Percentiles rank a stretch among this genome's conserved stretches.
Evolutionary conservation across 129 eudicot species (phyloP).

Genomic region (Scalesia atractyloides): DNA sequence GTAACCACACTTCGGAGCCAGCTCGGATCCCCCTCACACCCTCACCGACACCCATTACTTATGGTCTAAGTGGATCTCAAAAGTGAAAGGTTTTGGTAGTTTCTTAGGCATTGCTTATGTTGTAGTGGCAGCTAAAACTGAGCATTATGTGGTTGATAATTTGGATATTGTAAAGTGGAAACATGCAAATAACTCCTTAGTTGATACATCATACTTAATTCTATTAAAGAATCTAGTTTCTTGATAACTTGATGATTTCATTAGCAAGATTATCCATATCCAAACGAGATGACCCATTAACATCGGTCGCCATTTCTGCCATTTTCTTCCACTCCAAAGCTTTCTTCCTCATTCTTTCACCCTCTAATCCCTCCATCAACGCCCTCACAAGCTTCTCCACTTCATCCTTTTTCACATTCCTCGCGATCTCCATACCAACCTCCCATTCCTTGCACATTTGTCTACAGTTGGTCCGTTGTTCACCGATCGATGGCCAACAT

Average conservation of each 20-base stretch:
- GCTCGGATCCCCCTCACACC: too few relatives aligned
- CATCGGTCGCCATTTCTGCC: not conserved
- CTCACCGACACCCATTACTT: too few relatives aligned
- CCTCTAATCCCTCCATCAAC: not conserved
- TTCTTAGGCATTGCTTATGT: too few relatives aligned
- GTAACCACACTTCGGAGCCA: too few relatives aligned
- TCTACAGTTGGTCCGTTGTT: constrained; percentile 25
- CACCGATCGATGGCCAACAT: constrained; percentile 21
- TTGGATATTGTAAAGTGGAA: too few relatives aligned
- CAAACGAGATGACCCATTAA: not conserved
- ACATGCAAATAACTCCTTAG: too few relatives aligned
- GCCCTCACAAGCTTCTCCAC: constrained; percentile 14
- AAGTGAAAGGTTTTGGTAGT: too few relatives aligned
- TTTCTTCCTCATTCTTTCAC: constrained; percentile 3
- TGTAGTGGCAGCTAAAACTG: too few relatives aligned
- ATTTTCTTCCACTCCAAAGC: constrained; percentile 1
- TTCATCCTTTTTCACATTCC: constrained; percentile 14
- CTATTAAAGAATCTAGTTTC: not conserved
- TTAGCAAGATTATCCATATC: not conserved
- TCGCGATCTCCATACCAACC: constrained; percentile 25
- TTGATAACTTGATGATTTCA: not conserved
- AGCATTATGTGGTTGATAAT: too few relatives aligned
- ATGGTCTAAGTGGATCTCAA: too few relatives aligned
- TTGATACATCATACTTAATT: too few relatives aligned
- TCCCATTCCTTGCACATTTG: constrained; percentile 22